Evolutionary conservation across 2,329 filamentous ascomycete species (phyloP).

Genomic region (Stemphylium lycopersici): DNA sequence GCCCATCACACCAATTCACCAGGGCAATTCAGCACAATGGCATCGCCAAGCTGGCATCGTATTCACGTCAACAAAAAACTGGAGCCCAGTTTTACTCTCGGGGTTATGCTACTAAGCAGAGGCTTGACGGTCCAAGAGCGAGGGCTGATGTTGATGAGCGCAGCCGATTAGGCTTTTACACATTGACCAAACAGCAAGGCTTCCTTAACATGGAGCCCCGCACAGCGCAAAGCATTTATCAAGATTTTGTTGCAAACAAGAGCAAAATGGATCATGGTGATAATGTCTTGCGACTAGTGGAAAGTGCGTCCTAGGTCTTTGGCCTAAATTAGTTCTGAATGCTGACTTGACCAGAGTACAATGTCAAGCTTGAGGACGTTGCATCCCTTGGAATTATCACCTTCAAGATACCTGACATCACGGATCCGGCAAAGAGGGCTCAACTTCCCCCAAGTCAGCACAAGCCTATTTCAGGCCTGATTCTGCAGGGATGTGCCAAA

Average conservation of each 20-base stretch:
- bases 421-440: slow-evolving; percentile 23
- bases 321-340: background rate
- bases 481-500: slow-evolving; percentile 40
- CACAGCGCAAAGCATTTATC: slow-evolving; percentile 31
- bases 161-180: slow-evolving; percentile 28
- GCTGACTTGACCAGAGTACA: slow-evolving; percentile 33
- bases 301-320: slow-evolving; percentile 23
- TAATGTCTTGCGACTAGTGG: slow-evolving; percentile 25
- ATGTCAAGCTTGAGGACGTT: slow-evolving; percentile 29
- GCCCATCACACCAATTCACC: slow-evolving; percentile 21
- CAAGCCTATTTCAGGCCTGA: slow-evolving; percentile 16
- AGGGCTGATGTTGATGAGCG: slow-evolving; percentile 31
- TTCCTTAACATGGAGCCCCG: slow-evolving; percentile 21
- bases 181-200: slow-evolving; percentile 22
- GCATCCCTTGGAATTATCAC: slow-evolving; percentile 34
- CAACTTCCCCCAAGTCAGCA: slow-evolving; percentile 35
- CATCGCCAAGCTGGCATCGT: background rate
- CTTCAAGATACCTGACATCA: slow-evolving; percentile 32
- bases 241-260: slow-evolving; percentile 31
- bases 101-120: slow-evolving; percentile 25
- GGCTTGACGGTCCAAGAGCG: slow-evolving; percentile 19
- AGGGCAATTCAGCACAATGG: slow-evolving; percentile 11
- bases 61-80: background rate
- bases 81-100: slow-evolving; percentile 7
- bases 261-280: slow-evolving; percentile 24